phyloP scores from a whole-genome alignment of 176 grass and related monocot genomes.

The Typha latifolia region DNA sequence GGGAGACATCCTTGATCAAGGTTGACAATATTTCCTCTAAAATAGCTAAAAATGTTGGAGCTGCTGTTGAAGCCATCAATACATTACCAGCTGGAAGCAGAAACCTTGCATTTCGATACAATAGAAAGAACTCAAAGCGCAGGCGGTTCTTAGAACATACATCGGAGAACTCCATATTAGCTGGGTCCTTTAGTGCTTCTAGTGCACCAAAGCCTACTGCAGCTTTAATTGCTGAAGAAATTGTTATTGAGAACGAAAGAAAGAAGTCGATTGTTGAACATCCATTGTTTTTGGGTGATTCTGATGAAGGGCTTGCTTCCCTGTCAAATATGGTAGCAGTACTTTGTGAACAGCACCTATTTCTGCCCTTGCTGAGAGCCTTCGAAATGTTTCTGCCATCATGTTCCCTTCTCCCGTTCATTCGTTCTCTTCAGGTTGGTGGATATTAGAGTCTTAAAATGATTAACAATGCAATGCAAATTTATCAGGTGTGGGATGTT shows the following conservation, averaged over 20 bases:
- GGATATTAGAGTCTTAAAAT: too few relatives aligned
- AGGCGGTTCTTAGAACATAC: conserved; percentile 45
- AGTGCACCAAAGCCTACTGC: conserved; percentile 23
- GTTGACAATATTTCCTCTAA: conserved; percentile 55
- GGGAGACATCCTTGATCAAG: conserved; percentile 65
- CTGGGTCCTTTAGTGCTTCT: conserved; percentile 19
- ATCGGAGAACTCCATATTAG: conserved; percentile 23
- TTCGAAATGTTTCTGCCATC: conserved; percentile 96
- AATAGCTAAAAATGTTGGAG: conserved; percentile 67
- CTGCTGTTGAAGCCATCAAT: conserved; percentile 79
- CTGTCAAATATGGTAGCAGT: conserved; percentile 86
- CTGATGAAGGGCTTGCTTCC: conserved; percentile 57
- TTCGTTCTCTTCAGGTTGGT: conserved; percentile 82
- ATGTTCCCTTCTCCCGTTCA: conserved; percentile 76
- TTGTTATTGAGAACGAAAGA: conserved; percentile 35
- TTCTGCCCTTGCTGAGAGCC: conserved; percentile 78
- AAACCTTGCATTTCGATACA: conserved; percentile 60
- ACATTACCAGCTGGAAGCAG: conserved; percentile 46
- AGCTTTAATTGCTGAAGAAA: conserved; percentile 24
- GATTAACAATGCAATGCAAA: too few relatives aligned
- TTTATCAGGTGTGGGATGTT: too few relatives aligned
- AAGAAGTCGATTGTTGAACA: conserved; percentile 25
- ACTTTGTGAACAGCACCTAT: conserved; percentile 82
- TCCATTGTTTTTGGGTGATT: conserved; percentile 28
- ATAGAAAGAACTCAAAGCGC: conserved; percentile 82